Percentiles rank a stretch among this genome's conserved stretches.
These are phyloP conservation scores for Epichloe hybrida DNA, from an alignment of 2,329 filamentous ascomycete species.

Conservation along the genomic window DNA sequence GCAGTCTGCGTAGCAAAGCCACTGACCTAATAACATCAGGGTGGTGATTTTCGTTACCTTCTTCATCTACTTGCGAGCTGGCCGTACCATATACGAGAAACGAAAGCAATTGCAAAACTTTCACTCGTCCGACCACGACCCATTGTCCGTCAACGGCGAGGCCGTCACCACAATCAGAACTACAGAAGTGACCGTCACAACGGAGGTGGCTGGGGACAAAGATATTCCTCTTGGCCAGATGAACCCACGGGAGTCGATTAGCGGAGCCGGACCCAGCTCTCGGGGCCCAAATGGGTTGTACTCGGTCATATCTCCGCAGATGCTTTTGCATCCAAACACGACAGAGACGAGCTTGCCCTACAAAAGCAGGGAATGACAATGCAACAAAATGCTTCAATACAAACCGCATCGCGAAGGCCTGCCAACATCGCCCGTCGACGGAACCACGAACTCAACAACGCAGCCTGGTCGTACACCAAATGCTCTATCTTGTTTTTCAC, in stretches of 20 bases:
- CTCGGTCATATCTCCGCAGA: slow-evolving; percentile 37
- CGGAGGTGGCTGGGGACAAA: slow-evolving; percentile 23
- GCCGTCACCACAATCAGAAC: slow-evolving; percentile 38
- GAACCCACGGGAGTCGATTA: slow-evolving; percentile 8
- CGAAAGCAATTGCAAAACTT: slow-evolving; percentile 47
- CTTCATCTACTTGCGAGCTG: slow-evolving; percentile 53
- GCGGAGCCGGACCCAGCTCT: slow-evolving; percentile 3
- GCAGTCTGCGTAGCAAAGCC: background rate
- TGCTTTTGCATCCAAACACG: background rate
- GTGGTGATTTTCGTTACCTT: slow-evolving; percentile 47
- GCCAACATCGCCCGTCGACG: slow-evolving; percentile 20
- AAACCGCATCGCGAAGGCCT: slow-evolving; percentile 10
- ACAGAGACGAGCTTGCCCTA: slow-evolving; percentile 12
- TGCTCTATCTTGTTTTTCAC: slow-evolving; percentile 60
- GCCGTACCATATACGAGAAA: slow-evolving; percentile 53
- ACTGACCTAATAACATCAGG: slow-evolving; percentile 24
- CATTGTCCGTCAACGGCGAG: slow-evolving; percentile 26
- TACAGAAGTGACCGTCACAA: slow-evolving; percentile 51
- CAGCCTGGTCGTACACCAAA: slow-evolving; percentile 57
- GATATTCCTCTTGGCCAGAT: slow-evolving; percentile 15
- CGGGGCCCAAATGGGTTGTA: slow-evolving; percentile 22
- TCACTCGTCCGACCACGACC: slow-evolving; percentile 31
- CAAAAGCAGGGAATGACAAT: slow-evolving; percentile 15
- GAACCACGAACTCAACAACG: slow-evolving; percentile 43
- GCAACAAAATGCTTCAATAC: slow-evolving; percentile 7